Base-by-base conservation (phyloP, 129 eudicot genomes). In the Centrapalus pauciflorus region DNA sequence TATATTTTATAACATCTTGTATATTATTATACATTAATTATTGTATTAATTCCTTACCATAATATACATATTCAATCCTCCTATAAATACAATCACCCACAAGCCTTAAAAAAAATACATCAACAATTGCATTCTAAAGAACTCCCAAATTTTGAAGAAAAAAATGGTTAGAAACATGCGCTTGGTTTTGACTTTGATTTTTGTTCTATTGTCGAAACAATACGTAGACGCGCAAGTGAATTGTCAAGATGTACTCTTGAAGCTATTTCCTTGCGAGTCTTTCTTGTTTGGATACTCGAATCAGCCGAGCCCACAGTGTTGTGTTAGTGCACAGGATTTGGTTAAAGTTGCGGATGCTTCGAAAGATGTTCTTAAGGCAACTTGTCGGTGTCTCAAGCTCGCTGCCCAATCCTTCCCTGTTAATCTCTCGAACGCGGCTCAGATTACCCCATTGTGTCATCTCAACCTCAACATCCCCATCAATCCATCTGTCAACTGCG, bases 271-370 rank as follows among this genome's bases (percentile, higher is more conserved):
- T 28, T 72, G 71, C 11, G 46, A 37, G 25, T 12, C 64, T 3
- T 73, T 73, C 57, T 52, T 73, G 65, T 52, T 73, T 52, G 48
- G 64, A 21, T 28, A 26, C 55, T 73, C 48, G 13, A 14, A 32
- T 0, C 21, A 3, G 23, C 60, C 77, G 26, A 34, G 70, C 52
- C 45, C 70, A 4, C 32, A 35, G 7, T 72, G 77, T 52, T 64
- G 77, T 54, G 57, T 35, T 21, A 64, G 65, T n/a, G 65, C 56
- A 27, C 71, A 63, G 63, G 64, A 52, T 21, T 52, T 73, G 77
- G 77, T 52, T 25, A 33, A 17, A 16, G 55, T 55, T 0, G 71
- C 71, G 9, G 38, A 62, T 6, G 71, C 56, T 7, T 73, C 71
- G n/a, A 73, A 40, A 51, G 77, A 73, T 2, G 77, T 27, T 37